phyloP scores from a whole-genome alignment of 1,284 basidiomycete species.

The Boletus semigastroideus region DNA sequence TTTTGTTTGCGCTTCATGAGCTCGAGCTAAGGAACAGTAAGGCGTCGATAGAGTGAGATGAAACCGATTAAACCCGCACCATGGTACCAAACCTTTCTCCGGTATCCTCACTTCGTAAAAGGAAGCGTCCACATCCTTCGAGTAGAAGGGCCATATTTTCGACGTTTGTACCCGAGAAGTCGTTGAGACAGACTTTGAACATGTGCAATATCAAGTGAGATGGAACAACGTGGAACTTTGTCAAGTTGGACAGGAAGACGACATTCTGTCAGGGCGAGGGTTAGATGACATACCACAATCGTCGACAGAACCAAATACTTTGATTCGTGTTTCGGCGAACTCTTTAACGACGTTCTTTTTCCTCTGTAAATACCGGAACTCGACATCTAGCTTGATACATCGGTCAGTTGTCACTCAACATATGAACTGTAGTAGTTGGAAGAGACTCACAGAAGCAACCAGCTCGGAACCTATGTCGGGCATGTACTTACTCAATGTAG shows the following conservation, averaged over 20 bases:
- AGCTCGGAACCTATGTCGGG: conserved; percentile 87
- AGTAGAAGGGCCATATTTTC: conserved; percentile 92
- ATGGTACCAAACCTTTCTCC: conserved; percentile 80
- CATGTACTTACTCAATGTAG: conserved; percentile 90
- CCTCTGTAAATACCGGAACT: conserved; percentile 93
- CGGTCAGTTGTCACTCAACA: conserved; percentile 10
- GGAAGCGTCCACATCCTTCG: conserved; percentile 92
- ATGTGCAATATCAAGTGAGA: conserved; percentile 92
- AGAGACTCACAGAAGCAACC: conserved; percentile 65
- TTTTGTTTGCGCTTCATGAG: conserved; percentile 93
- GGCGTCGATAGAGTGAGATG: background rate
- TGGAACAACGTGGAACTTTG: conserved; percentile 95
- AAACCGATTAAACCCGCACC: conserved; percentile 42
- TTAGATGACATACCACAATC: background rate
- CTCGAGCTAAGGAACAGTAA: conserved; percentile 64
- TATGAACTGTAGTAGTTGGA: background rate
- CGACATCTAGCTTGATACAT: conserved; percentile 80
- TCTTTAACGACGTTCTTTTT: conserved; percentile 93
- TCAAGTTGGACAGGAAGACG: conserved; percentile 86
- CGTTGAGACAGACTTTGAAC: conserved; percentile 96
- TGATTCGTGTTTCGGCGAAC: conserved; percentile 79
- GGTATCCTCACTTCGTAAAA: conserved; percentile 88
- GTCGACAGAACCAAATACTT: conserved; percentile 48
- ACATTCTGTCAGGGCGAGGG: conserved; percentile 63
- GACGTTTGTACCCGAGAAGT: conserved; percentile 90